phyloP scores from a whole-genome alignment of 306 rosid genomes.

The Trifolium dubium region DNA sequence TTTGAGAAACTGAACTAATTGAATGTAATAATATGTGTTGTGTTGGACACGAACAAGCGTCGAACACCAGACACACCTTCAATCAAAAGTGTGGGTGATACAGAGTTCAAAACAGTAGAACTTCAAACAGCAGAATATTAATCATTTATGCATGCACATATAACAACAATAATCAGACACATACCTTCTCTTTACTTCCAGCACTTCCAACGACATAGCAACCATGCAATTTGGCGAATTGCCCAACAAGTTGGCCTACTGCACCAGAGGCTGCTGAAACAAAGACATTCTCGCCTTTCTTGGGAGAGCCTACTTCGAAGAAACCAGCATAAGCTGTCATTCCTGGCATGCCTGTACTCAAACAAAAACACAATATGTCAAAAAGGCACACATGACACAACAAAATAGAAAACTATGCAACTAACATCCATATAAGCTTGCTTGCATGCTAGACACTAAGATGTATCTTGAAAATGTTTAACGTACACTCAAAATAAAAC shows the following conservation, averaged over 20 bases:
- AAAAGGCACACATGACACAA: not conserved
- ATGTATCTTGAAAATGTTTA: not conserved
- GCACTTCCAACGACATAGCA: constrained; percentile 31
- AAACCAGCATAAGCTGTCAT: constrained; percentile 16
- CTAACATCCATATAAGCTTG: constrained; percentile 4
- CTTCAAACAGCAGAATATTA: not conserved
- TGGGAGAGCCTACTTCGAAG: constrained; percentile 17
- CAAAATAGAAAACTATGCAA: not conserved
- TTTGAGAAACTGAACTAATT: not conserved
- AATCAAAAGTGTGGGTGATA: too few species aligned
- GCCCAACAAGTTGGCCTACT: constrained; percentile 22
- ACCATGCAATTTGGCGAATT: constrained; percentile 19
- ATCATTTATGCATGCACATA: constrained; percentile 3
- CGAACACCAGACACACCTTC: not conserved
- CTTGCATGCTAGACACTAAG: not conserved
- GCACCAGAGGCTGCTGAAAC: constrained; percentile 30
- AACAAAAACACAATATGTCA: not conserved
- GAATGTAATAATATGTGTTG: not conserved
- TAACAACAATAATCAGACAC: not conserved
- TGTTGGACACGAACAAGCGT: too few species aligned
- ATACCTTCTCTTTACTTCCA: constrained; percentile 20
- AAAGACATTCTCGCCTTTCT: constrained; percentile 22
- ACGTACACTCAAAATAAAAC: not conserved
- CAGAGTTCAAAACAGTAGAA: too few species aligned
- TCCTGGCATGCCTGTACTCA: not conserved